Base-by-base conservation (phyloP, 78 protist species). In the Dictyostelium firmibasis region DNA sequence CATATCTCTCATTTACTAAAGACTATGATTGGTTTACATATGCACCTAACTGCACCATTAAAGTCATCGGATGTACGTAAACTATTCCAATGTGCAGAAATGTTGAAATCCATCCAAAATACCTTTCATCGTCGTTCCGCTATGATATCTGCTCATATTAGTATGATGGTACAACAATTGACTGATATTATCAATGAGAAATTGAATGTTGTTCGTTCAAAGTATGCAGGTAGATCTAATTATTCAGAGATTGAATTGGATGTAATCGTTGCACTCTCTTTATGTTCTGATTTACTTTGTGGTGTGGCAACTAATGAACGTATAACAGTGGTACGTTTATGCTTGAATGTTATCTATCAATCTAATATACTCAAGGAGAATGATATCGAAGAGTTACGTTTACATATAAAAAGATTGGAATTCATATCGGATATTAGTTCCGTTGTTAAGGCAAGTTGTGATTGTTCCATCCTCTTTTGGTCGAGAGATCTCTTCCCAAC, bases 391-490 rank as follows among this genome's bases (percentile, higher is more conserved):
- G 89, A 47, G 3, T 25, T 96, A 3, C 20, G 77, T 16, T 62
- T 53, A 44, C 86, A 60, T 8, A 31, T 94, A 31, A 50, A 89
- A 7, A 33, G 82, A 69, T 64, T 98, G 41, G 92, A 96, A 38
- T 33, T 81, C 29, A 83, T 97, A n/a, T 47, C 87, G 4, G 83
- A 81, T 31, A 41, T 97, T 33, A 77, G 87, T 33, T 2, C 6
- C 1, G 6, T 13, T 4, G 62, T 95, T 2, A 23, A 50, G 5
- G 43, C 14, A 1, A 96, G 96, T 20, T 76, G 95, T 86, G 97
- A 98, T 76, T 95, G 98, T 60, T 53, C 92, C 10, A 96, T 96
- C 31, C 41, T 98, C 35, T 98, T 88, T 78, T 98, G 98, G 98
- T 74, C 86, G 20, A 50, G 96, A 8, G 97, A 74, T 41, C 41